Evolutionary conservation across 257 asterid genomes (phyloP), one percentile per base, ranked within the genome.

Genomic region (Jacaranda mimosifolia): DNA sequence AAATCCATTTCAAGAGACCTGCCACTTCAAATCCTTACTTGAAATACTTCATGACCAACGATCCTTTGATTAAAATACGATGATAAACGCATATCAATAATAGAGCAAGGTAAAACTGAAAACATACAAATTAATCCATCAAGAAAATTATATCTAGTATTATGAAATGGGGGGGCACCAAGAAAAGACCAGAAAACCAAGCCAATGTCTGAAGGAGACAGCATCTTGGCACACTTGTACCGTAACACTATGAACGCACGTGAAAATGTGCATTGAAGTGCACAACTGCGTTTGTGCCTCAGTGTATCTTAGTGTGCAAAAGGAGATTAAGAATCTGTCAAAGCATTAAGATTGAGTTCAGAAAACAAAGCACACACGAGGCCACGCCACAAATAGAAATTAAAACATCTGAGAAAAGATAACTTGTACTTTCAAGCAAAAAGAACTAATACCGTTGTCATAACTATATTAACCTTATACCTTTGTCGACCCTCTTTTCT

Each of bases 361-460:
- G 60, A 72, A 51, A 63, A 63, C 19, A 74, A 85, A 63, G 81
- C 38, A 73, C n/a, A 53, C 59, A 49, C 36, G 81, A 42, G 46
- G 46, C 46, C 46, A 73, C 71, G 70, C 81, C 74, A 70, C 49
- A 77, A 19, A 52, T 26, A 45, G 70, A 79, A 72, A 53, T 17
- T 15, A 59, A 72, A 76, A 69, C 79, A 72, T 63, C 77, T 77
- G 83, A 12, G 72, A 85, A 80, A 88, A 83, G 84, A 60, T 69
- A 60, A 79, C 39, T 32, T 73, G 89, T 86, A 84, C 89, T 87
- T 86, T 39, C 52, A 69, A 74, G 17, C 17, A 69, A 76, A 81
- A 79, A 7, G 73, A 60, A 83, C 55, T 49, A 67, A 82, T n/a
- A n/a, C 67, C 57, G 5, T 35, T 69, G 83, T 72, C 82, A 26